Evolutionary conservation across 1,284 basidiomycete genomes (phyloP), one percentile per base, ranked within the genome.

Genomic region (Clitocybe nebularis): DNA sequence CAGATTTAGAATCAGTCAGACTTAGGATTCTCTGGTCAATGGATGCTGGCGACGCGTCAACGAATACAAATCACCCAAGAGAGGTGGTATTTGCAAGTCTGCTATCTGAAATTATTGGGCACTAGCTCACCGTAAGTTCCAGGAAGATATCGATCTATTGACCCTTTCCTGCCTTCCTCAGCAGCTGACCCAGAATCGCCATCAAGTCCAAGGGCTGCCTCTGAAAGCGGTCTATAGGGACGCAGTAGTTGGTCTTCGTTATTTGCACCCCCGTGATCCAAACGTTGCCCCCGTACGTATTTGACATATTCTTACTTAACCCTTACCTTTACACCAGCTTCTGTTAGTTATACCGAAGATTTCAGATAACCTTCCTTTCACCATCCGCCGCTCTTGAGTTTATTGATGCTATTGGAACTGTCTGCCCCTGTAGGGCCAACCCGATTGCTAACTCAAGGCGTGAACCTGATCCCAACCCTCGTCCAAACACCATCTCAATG

Each of bases 181-280:
- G 19, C 39, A 50, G 7, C 50, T 51, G 35, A 40, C 55, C 20
- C 53, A 52, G 37, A 59, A 57, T 36, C 43, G 52, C 30, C 54
- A 63, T 13, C 59, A 67, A 50, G 34, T 54, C 3, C 74, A 81
- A 53, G 69, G 76, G 13, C 69, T 82, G 36, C 84, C 86, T 24
- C 61, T 89, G 25, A 89, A 86, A 58, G 85, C 83, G 5, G 83
- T 87, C 4, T 86, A 84, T 56, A 77, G 84, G 20, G 84, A 84
- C 41, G 67, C 71, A 9, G 68, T 81, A 0, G 80, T 88, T 25
- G 85, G 86, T 6, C 74, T 89, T 43, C 77, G 85, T 16, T 88
- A 88, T 55, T 64, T 84, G 29, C 67, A 83, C 50, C 72, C 74
- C 30, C 68, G 64, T 24, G 66, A 68, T 8, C 55, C 66, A 22